Evolutionary conservation across 805 yeast genomes (phyloP).

Genomic region (Metschnikowia matae): DNA sequence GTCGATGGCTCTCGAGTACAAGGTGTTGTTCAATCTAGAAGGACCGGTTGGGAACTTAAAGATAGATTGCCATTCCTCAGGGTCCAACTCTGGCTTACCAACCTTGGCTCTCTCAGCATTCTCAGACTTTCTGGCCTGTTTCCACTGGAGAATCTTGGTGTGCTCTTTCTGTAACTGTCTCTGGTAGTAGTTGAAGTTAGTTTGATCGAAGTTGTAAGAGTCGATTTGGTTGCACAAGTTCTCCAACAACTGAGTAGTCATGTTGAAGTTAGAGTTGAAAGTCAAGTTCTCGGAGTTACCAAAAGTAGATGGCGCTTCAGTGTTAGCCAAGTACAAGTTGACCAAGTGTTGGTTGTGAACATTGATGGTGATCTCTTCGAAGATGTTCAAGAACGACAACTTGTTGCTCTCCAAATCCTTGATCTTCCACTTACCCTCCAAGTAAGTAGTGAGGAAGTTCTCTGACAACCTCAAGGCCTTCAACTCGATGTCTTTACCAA

Average conservation of each 20-base stretch:
- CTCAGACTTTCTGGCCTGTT: conserved; percentile 62
- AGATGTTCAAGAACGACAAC: conserved; percentile 59
- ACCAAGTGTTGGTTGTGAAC: conserved; percentile 68
- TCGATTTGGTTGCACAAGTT: conserved; percentile 65
- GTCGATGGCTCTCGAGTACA: conserved; percentile 63
- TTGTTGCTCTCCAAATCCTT: conserved; percentile 57
- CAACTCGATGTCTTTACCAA: conserved; percentile 60
- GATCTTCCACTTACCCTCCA: conserved; percentile 61
- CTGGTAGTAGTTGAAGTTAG: conserved; percentile 77
- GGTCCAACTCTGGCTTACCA: conserved; percentile 53
- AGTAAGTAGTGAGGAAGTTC: conserved; percentile 52
- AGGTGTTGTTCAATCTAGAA: conserved; percentile 66
- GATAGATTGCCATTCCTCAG: conserved; percentile 61
- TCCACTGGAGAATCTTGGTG: conserved; percentile 70
- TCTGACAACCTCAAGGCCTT: conserved; percentile 67
- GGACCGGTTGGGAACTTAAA: conserved; percentile 73
- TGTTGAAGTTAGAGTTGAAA: conserved; percentile 41
- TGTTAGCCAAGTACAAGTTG: conserved; percentile 45
- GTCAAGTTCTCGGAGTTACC: conserved; percentile 37
- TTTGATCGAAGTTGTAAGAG: conserved; percentile 71
- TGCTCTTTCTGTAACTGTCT: conserved; percentile 69
- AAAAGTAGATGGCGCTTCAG: conserved; percentile 14
- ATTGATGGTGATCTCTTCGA: conserved; percentile 66
- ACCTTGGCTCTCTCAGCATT: conserved; percentile 55
- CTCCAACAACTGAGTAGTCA: conserved; percentile 51